Conservation (phyloP, 371 early-diverging fungal genomes). For the Mortierella sp. region DNA sequence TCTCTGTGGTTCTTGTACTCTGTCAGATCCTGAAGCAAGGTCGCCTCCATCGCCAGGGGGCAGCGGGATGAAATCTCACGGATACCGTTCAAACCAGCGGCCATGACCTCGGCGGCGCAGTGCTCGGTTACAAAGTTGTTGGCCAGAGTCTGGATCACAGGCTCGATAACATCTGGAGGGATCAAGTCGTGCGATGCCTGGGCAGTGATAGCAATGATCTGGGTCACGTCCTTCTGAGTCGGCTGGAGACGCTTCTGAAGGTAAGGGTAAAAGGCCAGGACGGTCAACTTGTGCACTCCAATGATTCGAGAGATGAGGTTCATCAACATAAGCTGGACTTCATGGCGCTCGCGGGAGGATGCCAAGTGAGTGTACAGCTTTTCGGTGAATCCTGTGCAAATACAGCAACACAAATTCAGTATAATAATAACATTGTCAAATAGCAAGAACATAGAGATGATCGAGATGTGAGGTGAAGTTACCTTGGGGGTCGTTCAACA, state of each 20-base stretch:
- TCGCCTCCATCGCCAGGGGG: slow-evolving; percentile 91
- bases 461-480: background rate
- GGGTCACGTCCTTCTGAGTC: slow-evolving; percentile 92
- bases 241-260: slow-evolving; percentile 92
- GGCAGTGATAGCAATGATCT: slow-evolving; percentile 90
- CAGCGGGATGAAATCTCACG: slow-evolving; percentile 93
- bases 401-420: background rate
- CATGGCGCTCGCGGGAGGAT: slow-evolving; percentile 82
- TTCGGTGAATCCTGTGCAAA: slow-evolving; percentile 80
- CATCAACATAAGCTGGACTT: slow-evolving; percentile 89
- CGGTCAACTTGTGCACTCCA: slow-evolving; percentile 92
- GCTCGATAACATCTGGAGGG: slow-evolving; percentile 91
- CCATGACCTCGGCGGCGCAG: slow-evolving; percentile 91
- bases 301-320: slow-evolving; percentile 94
- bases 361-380: slow-evolving; percentile 85
- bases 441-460: background rate
- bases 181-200: slow-evolving; percentile 92
- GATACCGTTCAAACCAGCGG: slow-evolving; percentile 93
- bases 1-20: slow-evolving; percentile 92
- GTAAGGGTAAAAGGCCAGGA: slow-evolving; percentile 90
- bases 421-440: too few relatives aligned
- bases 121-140: slow-evolving; percentile 96
- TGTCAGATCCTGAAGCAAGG: slow-evolving; percentile 87
- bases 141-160: slow-evolving; percentile 88
- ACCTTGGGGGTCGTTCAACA: slow-evolving; percentile 96